A percentile compares a stretch with the other conserved stretches of the same genome.
Conservation (phyloP, 108 stramenopile species). For the Cyclotella sp. region DNA sequence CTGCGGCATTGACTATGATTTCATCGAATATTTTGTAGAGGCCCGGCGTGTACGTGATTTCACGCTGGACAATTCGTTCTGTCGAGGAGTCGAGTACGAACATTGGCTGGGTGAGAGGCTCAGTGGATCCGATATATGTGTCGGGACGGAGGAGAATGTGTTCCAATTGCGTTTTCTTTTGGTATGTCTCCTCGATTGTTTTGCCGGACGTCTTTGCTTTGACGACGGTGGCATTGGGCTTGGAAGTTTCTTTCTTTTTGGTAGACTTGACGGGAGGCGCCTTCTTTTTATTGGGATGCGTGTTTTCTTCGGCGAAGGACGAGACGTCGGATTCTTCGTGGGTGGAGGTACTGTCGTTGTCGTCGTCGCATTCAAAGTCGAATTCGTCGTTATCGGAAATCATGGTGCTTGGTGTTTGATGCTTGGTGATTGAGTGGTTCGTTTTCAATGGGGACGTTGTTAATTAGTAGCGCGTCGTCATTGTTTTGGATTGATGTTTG, state of each 20-base stretch:
- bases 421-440: neutral
- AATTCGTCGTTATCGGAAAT: slow-evolving; percentile 9
- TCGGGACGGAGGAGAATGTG: slow-evolving; percentile 98
- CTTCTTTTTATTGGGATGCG: slow-evolving; percentile 50
- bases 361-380: slow-evolving; percentile 23
- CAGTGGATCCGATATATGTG: slow-evolving; percentile 91
- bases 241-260: slow-evolving; percentile 4
- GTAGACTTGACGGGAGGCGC: neutral
- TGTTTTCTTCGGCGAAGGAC: slow-evolving; percentile 56
- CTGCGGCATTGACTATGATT: slow-evolving; percentile 99
- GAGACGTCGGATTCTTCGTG: slow-evolving; percentile 36
- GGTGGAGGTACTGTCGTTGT: slow-evolving; percentile 2
- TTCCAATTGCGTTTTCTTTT: slow-evolving; percentile 98
- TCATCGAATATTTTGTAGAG: slow-evolving; percentile 99
- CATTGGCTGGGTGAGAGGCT: slow-evolving; percentile 88
- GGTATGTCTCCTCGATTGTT: slow-evolving; percentile 93
- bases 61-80: slow-evolving; percentile 72
- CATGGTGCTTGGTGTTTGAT: neutral
- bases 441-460: neutral
- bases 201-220: slow-evolving; percentile 49
- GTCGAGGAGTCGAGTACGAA: slow-evolving; percentile 82
- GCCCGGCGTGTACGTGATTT: slow-evolving; percentile 94
- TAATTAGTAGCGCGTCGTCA: too few relatives aligned
- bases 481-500: too few relatives aligned
- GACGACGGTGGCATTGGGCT: slow-evolving; percentile 52